Conservation (phyloP, 805 yeast species). For the Wickerhamomyces chaumierensis region DNA sequence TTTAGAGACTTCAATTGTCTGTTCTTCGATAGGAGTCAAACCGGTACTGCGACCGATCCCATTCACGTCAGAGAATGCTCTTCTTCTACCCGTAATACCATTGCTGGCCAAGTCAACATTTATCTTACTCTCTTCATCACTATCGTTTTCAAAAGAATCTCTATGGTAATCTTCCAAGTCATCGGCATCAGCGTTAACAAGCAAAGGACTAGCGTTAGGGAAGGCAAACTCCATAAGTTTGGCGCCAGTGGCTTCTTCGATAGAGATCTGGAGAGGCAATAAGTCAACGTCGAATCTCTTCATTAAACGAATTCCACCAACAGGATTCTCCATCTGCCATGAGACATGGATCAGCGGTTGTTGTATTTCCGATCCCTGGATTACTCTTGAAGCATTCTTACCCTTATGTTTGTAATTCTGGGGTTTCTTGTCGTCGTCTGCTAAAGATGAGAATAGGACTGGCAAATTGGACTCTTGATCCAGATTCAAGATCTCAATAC, state of each 20-base stretch:
- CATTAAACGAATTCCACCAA: conserved; percentile 86
- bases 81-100: too few species aligned
- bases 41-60: not conserved
- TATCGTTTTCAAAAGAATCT: not conserved
- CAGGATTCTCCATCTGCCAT: conserved; percentile 79
- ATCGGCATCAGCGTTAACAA: conserved; percentile 8
- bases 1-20: not conserved
- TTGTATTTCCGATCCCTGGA: too few species aligned
- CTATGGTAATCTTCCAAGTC: not conserved
- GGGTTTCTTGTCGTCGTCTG: conserved; percentile 9
- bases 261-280: conserved; percentile 56
- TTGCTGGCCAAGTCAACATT: conserved; percentile 3
- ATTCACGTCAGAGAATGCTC: not conserved
- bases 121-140: not conserved
- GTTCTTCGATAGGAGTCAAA: not conserved
- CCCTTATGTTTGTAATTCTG: conserved; percentile 13
- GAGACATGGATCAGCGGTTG: conserved; percentile 30
- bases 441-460: conserved; percentile 51
- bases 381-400: too few species aligned
- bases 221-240: conserved; percentile 58
- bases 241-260: conserved; percentile 63
- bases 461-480: conserved; percentile 50
- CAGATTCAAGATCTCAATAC: conserved; percentile 62
- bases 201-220: conserved; percentile 31
- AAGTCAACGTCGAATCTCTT: conserved; percentile 48